A percentile compares a stretch with the other conserved stretches of the same genome.
Evolutionary conservation across 2,329 filamentous ascomycete species (phyloP).

Genomic region (Sporothrix phasma): DNA sequence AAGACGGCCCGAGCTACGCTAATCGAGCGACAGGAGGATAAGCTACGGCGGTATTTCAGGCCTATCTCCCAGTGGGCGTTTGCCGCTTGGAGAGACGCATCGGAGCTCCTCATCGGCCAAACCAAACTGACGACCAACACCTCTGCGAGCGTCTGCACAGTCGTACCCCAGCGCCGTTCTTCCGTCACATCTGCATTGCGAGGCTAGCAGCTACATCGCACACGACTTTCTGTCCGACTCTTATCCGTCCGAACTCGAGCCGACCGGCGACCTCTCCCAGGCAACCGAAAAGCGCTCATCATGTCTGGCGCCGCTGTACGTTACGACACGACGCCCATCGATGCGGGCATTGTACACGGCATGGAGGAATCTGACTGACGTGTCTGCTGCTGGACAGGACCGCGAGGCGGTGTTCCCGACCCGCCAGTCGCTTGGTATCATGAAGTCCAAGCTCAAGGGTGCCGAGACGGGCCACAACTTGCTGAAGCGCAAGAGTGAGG

Average conservation of each 20-base stretch:
- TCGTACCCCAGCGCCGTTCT: neutral
- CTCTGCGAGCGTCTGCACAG: neutral
- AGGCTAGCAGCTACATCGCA: neutral
- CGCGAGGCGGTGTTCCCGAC: constrained; percentile 96
- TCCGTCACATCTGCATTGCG: neutral
- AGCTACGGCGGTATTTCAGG: neutral
- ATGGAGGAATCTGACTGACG: neutral
- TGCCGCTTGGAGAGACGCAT: neutral
- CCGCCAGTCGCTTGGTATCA: constrained; percentile 88
- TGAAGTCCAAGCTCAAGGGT: constrained; percentile 97
- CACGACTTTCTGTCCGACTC: no score
- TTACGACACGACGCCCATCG: constrained; percentile 10
- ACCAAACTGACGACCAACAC: neutral
- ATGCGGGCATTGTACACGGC: no score
- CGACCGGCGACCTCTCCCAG: neutral
- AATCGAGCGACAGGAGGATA: neutral
- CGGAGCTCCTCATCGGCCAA: neutral
- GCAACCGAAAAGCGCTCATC: constrained; percentile 18
- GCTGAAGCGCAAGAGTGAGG: constrained; percentile 95
- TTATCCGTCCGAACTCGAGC: neutral
- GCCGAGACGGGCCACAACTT: constrained; percentile 86
- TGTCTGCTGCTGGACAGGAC: constrained; percentile 44
- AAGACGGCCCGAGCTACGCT: neutral
- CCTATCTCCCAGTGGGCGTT: neutral
- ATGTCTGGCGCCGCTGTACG: constrained; percentile 22